Percentiles rank a stretch among this genome's conserved stretches.
phyloP scores from a whole-genome alignment of 2,329 filamentous ascomycete species.

The Gliomastix tumulicola region DNA sequence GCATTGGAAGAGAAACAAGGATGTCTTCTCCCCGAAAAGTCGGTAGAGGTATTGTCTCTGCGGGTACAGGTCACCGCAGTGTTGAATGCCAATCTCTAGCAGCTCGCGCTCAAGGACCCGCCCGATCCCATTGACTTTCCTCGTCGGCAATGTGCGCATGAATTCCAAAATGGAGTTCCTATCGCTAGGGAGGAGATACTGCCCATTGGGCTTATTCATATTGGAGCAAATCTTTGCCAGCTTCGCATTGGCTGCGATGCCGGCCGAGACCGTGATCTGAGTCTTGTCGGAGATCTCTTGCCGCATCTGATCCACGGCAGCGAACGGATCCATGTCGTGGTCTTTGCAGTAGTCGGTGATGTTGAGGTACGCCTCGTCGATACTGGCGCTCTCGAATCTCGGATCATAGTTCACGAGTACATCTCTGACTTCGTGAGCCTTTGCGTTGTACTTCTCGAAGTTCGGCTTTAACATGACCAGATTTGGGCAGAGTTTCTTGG shows the following conservation, averaged over 20 bases:
- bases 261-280: constrained; percentile 84
- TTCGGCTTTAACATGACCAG: constrained; percentile 78
- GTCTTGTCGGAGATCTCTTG: constrained; percentile 68
- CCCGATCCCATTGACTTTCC: constrained; percentile 94
- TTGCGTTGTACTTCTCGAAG: constrained; percentile 84
- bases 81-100: constrained; percentile 78
- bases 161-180: constrained; percentile 73
- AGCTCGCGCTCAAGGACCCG: constrained; percentile 89
- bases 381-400: constrained; percentile 85
- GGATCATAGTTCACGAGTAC: constrained; percentile 84
- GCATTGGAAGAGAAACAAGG: constrained; percentile 75
- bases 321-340: constrained; percentile 61
- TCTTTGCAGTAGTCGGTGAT: constrained; percentile 78
- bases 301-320: constrained; percentile 72
- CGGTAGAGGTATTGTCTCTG: constrained; percentile 66
- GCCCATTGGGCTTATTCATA: constrained; percentile 92
- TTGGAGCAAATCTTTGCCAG: constrained; percentile 95
- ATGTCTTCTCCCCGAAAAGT: constrained; percentile 88
- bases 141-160: constrained; percentile 74
- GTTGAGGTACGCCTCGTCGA: constrained; percentile 95
- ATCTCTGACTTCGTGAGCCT: constrained; percentile 79
- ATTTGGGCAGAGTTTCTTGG: constrained; percentile 85
- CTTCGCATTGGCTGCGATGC: constrained; percentile 88
- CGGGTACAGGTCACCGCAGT: constrained; percentile 78
- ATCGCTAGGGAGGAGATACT: constrained; percentile 70